Evolutionary conservation across 768 basidiomycete species (phyloP).

Genomic region (Termitomyces sp.): DNA sequence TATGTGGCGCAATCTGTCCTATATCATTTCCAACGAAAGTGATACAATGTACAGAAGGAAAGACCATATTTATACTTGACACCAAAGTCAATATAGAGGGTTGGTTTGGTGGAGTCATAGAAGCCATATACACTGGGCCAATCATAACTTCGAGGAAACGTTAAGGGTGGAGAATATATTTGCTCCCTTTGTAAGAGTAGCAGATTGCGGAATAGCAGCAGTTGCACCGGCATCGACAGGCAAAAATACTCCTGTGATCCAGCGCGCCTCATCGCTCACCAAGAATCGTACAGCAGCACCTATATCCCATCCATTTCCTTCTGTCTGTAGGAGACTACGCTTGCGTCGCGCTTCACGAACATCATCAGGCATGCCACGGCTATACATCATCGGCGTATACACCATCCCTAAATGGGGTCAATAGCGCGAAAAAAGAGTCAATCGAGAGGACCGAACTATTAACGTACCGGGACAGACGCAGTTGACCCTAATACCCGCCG

Average conservation of each 20-base stretch:
- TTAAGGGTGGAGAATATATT: slow-evolving; percentile 7
- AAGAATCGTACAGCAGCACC: slow-evolving; percentile 38
- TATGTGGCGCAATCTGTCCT: not conserved
- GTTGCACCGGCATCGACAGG: slow-evolving; percentile 42
- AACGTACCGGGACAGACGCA: slow-evolving; percentile 38
- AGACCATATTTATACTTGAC: not conserved
- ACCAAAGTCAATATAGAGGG: not conserved
- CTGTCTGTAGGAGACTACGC: slow-evolving; percentile 35
- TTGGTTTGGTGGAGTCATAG: not conserved
- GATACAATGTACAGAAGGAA: not conserved
- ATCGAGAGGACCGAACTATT: not conserved
- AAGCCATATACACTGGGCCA: not conserved
- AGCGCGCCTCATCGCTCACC: slow-evolving; percentile 39
- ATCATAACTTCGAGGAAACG: slow-evolving; percentile 3
- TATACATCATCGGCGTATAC: slow-evolving; percentile 40
- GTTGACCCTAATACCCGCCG: slow-evolving; percentile 37
- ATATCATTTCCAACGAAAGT: not conserved
- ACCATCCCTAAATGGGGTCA: slow-evolving; percentile 31
- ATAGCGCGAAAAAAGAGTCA: not conserved
- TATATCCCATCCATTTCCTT: slow-evolving; percentile 43
- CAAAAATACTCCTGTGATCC: slow-evolving; percentile 39
- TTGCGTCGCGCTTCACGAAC: slow-evolving; percentile 34
- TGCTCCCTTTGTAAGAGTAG: slow-evolving; percentile 5
- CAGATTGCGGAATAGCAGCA: slow-evolving; percentile 22
- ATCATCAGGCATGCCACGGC: slow-evolving; percentile 31